These are phyloP conservation scores for Aspergillus japonicus DNA, from an alignment of 2,329 filamentous ascomycete genomes.

Conservation along the genomic window DNA sequence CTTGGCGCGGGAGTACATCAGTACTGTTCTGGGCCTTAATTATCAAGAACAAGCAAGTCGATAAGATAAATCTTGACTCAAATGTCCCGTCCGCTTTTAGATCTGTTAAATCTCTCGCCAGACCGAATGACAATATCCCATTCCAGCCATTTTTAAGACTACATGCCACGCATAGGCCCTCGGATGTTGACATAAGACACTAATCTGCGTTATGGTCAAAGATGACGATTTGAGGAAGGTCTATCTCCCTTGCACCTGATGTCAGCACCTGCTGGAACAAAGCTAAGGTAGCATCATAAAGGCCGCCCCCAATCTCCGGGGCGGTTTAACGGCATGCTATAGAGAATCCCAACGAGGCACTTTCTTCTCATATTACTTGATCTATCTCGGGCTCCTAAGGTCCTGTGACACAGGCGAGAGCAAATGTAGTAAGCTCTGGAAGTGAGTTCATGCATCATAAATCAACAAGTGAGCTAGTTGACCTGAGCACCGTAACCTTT, in stretches of 20 bases:
- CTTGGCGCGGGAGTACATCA: constrained; percentile 61
- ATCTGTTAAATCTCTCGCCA: constrained; percentile 63
- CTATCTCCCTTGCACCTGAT: constrained; percentile 60
- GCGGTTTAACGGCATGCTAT: not conserved
- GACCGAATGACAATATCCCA: constrained; percentile 66
- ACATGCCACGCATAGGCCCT: constrained; percentile 56
- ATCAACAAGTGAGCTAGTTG: constrained; percentile 35
- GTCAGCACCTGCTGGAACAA: constrained; percentile 58
- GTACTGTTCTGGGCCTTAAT: constrained; percentile 68
- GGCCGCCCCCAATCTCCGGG: constrained; percentile 38
- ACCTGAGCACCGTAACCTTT: constrained; percentile 89
- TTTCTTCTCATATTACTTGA: not conserved
- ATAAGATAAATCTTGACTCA: constrained; percentile 66
- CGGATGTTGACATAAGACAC: constrained; percentile 69
- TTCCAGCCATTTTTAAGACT: constrained; percentile 46
- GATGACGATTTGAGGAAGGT: constrained; percentile 70
- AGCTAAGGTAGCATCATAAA: constrained; percentile 45
- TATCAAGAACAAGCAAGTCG: constrained; percentile 71
- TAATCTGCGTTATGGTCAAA: constrained; percentile 67
- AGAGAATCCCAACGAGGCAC: not conserved
- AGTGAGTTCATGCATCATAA: not conserved
- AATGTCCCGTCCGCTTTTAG: constrained; percentile 73
- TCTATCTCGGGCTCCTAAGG: not conserved
- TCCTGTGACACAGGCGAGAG: not conserved
- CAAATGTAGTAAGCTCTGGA: not conserved